Evolutionary conservation across 2,329 filamentous ascomycete genomes (phyloP).

Genomic region (Pseudogymnoascus sp.): DNA sequence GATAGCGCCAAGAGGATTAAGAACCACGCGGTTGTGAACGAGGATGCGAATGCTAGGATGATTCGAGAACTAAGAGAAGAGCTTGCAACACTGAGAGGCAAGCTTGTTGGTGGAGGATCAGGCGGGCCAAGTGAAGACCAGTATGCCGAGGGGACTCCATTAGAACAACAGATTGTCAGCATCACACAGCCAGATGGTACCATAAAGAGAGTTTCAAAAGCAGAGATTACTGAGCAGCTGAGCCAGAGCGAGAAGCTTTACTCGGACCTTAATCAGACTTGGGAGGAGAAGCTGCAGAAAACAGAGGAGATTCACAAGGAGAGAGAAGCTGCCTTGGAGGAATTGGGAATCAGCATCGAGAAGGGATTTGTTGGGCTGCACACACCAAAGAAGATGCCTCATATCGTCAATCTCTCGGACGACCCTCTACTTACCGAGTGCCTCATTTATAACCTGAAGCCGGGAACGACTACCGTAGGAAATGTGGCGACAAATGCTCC

Average conservation of each 20-base stretch:
- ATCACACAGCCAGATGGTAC: constrained; percentile 80
- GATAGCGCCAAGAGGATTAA: constrained; percentile 98
- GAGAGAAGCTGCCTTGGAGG: constrained; percentile 86
- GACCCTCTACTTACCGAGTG: constrained; percentile 91
- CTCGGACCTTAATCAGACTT: constrained; percentile 93
- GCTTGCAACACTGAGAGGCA: constrained; percentile 74
- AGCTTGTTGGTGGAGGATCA: constrained; percentile 58
- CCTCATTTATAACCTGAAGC: constrained; percentile 95
- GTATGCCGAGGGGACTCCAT: constrained; percentile 85
- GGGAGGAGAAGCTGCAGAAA: constrained; percentile 92
- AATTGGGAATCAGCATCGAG: constrained; percentile 96
- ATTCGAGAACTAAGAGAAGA: constrained; percentile 97
- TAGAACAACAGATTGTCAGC: constrained; percentile 94
- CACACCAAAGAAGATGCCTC: constrained; percentile 98
- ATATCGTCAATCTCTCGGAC: constrained; percentile 95
- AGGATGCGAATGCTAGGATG: constrained; percentile 98
- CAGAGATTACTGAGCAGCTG: constrained; percentile 93
- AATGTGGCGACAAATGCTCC: constrained; percentile 80
- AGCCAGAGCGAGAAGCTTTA: constrained; percentile 95
- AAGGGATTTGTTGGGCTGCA: constrained; percentile 94
- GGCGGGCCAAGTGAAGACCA: constrained; percentile 62
- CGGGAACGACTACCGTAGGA: constrained; percentile 86
- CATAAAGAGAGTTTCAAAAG: constrained; percentile 93
- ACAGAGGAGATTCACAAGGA: constrained; percentile 98
- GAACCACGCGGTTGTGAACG: constrained; percentile 98